Conservation (phyloP, 2,329 filamentous ascomycete genomes). For the Apiospora aurea region DNA sequence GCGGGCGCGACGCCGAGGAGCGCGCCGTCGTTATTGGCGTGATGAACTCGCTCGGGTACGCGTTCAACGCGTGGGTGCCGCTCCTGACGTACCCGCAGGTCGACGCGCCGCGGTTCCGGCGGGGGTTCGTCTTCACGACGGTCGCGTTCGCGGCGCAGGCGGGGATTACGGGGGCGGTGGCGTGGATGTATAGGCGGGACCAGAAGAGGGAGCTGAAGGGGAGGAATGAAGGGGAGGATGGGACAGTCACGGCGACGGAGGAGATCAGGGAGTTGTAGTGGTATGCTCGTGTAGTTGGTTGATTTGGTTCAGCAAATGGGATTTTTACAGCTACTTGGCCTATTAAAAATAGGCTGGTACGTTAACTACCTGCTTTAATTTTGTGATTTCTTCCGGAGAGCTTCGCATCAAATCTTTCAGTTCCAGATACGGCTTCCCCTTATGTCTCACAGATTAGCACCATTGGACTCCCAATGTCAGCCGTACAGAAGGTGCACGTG, state of each 20-base stretch:
- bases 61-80: conserved; percentile 47
- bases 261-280: not conserved
- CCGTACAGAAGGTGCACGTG: no score
- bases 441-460: no score
- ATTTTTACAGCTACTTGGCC: no score
- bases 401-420: no score
- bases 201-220: conserved; percentile 15
- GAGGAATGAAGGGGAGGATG: not conserved
- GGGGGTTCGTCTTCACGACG: conserved; percentile 37
- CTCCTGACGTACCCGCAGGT: conserved; percentile 41
- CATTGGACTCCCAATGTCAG: no score
- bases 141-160: conserved; percentile 33
- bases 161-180: conserved; percentile 32
- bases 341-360: no score
- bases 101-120: conserved; percentile 38
- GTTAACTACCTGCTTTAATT: no score
- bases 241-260: not conserved
- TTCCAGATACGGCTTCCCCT: no score
- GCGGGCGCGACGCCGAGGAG: conserved; percentile 48
- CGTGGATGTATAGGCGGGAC: conserved; percentile 34
- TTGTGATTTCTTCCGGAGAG: no score
- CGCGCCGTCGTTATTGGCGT: conserved; percentile 50
- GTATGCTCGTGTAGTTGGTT: no score
- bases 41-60: conserved; percentile 48
- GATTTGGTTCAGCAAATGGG: no score